phyloP scores from a whole-genome alignment of 129 eudicot species.

The Chrysanthemum makinoi region DNA sequence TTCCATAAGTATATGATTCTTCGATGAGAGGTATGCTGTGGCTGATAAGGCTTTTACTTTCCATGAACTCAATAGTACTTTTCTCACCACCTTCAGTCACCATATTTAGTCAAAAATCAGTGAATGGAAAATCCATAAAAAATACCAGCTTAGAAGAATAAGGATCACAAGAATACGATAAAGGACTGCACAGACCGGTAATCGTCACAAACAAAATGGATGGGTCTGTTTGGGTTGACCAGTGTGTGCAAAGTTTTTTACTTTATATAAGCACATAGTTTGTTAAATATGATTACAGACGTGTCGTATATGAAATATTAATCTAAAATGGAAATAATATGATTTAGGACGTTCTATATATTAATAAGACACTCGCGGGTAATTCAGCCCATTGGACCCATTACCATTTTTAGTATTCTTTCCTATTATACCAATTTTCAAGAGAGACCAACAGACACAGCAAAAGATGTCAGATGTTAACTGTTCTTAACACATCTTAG shows the following conservation, averaged over 20 bases:
- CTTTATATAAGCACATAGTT: background rate
- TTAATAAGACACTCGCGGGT: background rate
- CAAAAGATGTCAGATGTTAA: background rate
- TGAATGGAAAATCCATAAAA: slow-evolving; percentile 1
- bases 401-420: background rate
- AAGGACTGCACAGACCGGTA: background rate
- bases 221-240: background rate
- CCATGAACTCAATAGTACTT: slow-evolving; percentile 75
- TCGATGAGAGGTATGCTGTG: slow-evolving; percentile 81
- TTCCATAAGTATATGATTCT: slow-evolving; percentile 83
- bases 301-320: background rate
- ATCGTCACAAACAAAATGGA: background rate
- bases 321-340: background rate
- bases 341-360: background rate
- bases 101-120: slow-evolving; percentile 14
- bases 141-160: background rate
- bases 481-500: background rate
- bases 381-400: background rate
- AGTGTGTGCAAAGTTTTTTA: too few species aligned
- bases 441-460: background rate
- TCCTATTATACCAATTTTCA: too few species aligned
- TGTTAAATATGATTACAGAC: background rate
- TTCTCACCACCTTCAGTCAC: slow-evolving; percentile 80
- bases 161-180: background rate
- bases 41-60: slow-evolving; percentile 56